Base-by-base conservation (phyloP, 495 filamentous ascomycete species). In the Trichocladium uniseriatum region DNA sequence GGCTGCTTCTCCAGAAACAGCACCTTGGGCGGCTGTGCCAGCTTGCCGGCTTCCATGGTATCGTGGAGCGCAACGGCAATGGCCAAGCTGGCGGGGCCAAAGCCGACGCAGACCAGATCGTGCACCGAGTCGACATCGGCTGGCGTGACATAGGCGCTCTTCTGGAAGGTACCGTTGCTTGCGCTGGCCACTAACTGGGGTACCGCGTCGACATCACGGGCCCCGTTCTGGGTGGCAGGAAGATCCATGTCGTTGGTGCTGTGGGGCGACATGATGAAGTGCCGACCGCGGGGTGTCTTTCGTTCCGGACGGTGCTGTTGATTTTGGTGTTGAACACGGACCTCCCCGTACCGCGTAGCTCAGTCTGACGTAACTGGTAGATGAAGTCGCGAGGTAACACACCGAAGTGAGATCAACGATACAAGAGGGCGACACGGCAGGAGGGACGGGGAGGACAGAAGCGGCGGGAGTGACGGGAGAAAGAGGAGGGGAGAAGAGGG, bases 1-100 rank as follows among this genome's bases (percentile, higher is more conserved):
- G 73, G 59, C 69, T 98, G 91, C 51, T 83, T 82, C 69, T 96
- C 91, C 18, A 96, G 64, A 68, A 95, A 96, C 35, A 82, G 72
- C 4, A 91, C 81, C 57, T 84, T 87, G 27, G 85, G 87, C 2
- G 59, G 35, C 15, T 61, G 61, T 43, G 55, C 48, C 31, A 67
- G 41, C 61, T 45, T 70, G 15, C 71, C 66, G 1, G 53, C 49
- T 20, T 71, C 69, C 57, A 72, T 75, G 45, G 53, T 69, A 64
- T 98, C 91, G 62, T 92, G 82, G 21, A 95, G 73, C 6, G 91
- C 91, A 43, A 95, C 82, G 9, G 86, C 91, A 45, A 96, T 89
- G n/a, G 91, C 83, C 10, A 96, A 77, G 48, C 89, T 92, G 11
- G 91, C 91, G 10, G 91, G 91, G 2, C 91, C 91, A 58, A 96